phyloP scores from a whole-genome alignment of 129 eudicot species.

The Artemisia argyi region DNA sequence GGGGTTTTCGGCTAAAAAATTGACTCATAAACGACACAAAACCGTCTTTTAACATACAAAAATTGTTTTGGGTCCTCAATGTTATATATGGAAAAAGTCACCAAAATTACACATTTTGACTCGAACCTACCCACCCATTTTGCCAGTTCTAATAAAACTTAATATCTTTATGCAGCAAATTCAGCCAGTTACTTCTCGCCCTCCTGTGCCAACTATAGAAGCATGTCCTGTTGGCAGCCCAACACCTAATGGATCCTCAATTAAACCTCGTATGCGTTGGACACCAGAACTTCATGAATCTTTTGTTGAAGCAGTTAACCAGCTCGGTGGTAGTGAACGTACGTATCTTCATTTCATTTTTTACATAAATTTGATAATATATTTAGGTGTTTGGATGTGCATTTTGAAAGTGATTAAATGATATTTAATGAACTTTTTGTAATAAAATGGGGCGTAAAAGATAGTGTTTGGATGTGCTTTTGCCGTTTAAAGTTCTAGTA shows the following conservation, averaged over 20 bases:
- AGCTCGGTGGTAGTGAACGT: conserved; percentile 94
- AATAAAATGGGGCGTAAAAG: background rate
- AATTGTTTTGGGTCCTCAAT: no score
- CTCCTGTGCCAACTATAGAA: conserved; percentile 39
- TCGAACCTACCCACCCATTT: no score
- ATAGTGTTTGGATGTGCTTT: background rate
- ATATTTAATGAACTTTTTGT: background rate
- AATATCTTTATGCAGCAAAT: conserved; percentile 26
- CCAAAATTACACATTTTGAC: background rate
- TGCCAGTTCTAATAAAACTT: background rate
- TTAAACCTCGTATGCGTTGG: conserved; percentile 95
- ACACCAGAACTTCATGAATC: conserved; percentile 94
- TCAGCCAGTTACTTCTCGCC: conserved; percentile 30
- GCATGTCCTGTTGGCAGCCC: conserved; percentile 50
- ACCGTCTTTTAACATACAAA: no score
- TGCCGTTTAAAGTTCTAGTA: background rate
- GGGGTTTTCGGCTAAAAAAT: no score
- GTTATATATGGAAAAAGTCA: no score
- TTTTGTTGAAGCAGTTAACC: conserved; percentile 78
- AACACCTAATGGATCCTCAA: conserved; percentile 45
- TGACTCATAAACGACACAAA: no score
- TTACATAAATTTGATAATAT: background rate
- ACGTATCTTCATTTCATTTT: conserved; percentile 14
- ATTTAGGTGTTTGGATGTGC: background rate
- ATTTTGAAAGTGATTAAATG: background rate